Base-by-base conservation (phyloP, 768 basidiomycete species). In the Infundibulicybe gibba region DNA sequence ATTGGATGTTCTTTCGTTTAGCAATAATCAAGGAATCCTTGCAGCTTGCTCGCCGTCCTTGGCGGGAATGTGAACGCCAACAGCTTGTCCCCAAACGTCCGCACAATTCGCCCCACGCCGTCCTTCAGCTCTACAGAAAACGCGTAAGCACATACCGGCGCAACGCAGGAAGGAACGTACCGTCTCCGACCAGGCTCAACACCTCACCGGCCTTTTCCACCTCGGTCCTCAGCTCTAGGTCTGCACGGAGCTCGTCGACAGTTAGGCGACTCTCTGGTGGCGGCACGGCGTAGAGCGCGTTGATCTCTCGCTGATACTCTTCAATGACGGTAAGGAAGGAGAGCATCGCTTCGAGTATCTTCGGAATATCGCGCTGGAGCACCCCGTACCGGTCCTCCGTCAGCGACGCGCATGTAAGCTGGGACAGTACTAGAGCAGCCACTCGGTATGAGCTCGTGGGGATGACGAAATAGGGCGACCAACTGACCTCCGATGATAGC, bases 341-440 rank as follows among this genome's bases (percentile, higher is more conserved):
- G 11, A 87, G 60, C 52, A 93, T 68, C 0, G 86, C 85, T 61
- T 94, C 91, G 2, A 94, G 61, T 21, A 91, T 81, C 49, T 80
- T 82, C 0, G 90, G 86, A 15, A 91, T 88, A 58, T 94, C 92
- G 10, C 87, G 74, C 60, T 94, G 92, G 11, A 92, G 88, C 31
- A 84, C 78, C 16, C 91, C 91, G 57, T 85, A 92, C 15, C 76
- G 74, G 65, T 94, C 91, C 61, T 93, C 92, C 1, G 72, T 70
- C 12, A 94, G 66, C 3, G 91, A 93, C 0, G 83, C 80, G 49
- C 82, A 85, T 6, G 78, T 73, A 6, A 93, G 69, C 41, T 76
- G 74, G 1, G 85, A 77, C 3, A 94, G 69, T 5, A 80, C 90
- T 90, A 54, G 13, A 32, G 49, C 25, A 13, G 25, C n/a, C 6